A percentile compares a stretch with the other conserved stretches of the same genome.
Evolutionary conservation across 2,329 filamentous ascomycete species (phyloP).

Genomic region (Alternaria triticimaculans): DNA sequence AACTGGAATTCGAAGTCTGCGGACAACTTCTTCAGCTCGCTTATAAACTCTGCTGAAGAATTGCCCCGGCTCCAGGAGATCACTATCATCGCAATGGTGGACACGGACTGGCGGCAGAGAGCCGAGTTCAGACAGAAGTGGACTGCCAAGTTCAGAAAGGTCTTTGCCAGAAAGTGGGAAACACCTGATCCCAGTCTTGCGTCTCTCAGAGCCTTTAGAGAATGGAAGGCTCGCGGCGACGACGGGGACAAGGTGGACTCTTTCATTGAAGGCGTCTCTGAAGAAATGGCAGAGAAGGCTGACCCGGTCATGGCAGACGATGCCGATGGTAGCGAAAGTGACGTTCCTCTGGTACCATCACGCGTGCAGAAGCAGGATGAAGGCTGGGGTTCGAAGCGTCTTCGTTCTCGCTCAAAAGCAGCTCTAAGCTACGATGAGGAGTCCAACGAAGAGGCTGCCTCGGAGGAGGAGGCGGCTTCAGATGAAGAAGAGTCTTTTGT

Average conservation of each 20-base stretch:
- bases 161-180: conserved; percentile 65
- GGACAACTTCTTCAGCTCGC: conserved; percentile 77
- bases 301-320: background rate
- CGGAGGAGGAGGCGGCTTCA: conserved; percentile 17
- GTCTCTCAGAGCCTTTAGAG: conserved; percentile 52
- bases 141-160: conserved; percentile 71
- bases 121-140: conserved; percentile 80
- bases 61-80: conserved; percentile 73
- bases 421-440: conserved; percentile 38
- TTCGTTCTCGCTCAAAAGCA: conserved; percentile 38
- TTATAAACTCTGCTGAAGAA: conserved; percentile 72
- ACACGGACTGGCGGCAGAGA: conserved; percentile 80
- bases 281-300: conserved; percentile 7
- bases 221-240: conserved; percentile 44
- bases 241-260: conserved; percentile 26
- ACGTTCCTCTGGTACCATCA: conserved; percentile 30
- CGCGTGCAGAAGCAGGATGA: conserved; percentile 30
- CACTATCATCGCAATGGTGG: conserved; percentile 73
- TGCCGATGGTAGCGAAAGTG: conserved; percentile 33
- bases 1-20: conserved; percentile 75
- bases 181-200: conserved; percentile 54
- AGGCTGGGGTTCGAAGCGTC: conserved; percentile 37
- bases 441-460: conserved; percentile 36
- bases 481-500: conserved; percentile 50
- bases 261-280: conserved; percentile 27